phyloP scores from a whole-genome alignment of 441 rosid genomes.

The Jatropha multifida region DNA sequence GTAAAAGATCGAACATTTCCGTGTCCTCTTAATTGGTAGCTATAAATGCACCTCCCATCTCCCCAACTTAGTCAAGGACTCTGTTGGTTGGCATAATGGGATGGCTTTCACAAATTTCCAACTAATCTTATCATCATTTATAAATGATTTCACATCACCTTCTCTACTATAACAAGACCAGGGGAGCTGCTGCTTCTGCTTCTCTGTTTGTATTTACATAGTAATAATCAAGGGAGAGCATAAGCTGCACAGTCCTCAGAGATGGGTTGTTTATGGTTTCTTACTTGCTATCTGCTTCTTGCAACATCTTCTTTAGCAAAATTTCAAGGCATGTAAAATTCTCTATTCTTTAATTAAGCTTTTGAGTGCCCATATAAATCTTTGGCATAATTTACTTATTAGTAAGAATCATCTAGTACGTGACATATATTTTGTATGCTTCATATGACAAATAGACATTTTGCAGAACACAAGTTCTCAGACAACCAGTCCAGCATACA shows the following conservation, averaged over 20 bases:
- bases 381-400: not conserved
- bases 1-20: not conserved
- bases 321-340: slow-evolving; percentile 22
- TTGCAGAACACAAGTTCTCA: slow-evolving; percentile 19
- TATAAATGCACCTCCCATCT: slow-evolving; percentile 15
- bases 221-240: not conserved
- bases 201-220: not conserved
- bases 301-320: slow-evolving; percentile 22
- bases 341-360: not conserved
- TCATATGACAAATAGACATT: slow-evolving; percentile 8
- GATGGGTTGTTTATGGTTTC: slow-evolving; percentile 17
- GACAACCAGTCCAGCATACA: slow-evolving; percentile 12
- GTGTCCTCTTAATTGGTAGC: not conserved
- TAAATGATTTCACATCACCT: not conserved
- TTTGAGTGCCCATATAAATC: not conserved
- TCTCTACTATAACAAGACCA: not conserved
- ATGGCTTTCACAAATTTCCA: slow-evolving; percentile 15
- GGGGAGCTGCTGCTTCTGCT: not conserved
- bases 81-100: slow-evolving; percentile 16
- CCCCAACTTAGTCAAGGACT: slow-evolving; percentile 4
- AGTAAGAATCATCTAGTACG: not conserved
- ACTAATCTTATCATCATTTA: slow-evolving; percentile 13
- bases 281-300: slow-evolving; percentile 10
- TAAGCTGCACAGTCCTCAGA: not conserved
- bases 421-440: not conserved